Percentiles rank a stretch among this genome's conserved stretches.
phyloP scores from a whole-genome alignment of 129 eudicot species.

The Heracleum sosnowskyi region DNA sequence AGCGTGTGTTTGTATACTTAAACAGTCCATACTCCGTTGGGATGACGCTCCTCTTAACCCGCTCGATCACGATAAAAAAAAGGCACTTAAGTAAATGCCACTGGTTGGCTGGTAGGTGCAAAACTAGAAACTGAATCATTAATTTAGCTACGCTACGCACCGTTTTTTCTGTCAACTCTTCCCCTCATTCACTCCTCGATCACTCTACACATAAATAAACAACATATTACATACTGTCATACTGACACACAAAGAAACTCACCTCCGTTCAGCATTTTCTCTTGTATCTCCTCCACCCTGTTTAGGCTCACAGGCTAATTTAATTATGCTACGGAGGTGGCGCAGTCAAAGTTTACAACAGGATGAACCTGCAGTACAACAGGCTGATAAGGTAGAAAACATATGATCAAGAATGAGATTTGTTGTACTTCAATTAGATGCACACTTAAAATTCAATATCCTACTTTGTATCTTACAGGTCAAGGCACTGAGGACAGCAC shows the following conservation, averaged over 20 bases:
- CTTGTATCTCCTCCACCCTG: neutral
- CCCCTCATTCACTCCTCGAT: too few relatives aligned
- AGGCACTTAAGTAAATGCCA: neutral
- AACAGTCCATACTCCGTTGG: neutral
- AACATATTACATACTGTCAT: too few relatives aligned
- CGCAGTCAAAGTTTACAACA: neutral
- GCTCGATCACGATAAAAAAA: neutral
- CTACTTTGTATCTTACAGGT: conserved; percentile 28
- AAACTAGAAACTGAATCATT: neutral
- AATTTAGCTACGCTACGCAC: neutral
- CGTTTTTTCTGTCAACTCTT: neutral
- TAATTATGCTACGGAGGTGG: neutral
- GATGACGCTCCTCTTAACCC: neutral
- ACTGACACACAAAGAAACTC: neutral
- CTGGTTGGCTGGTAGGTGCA: neutral
- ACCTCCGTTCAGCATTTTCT: neutral
- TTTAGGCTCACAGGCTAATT: neutral
- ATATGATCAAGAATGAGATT: neutral
- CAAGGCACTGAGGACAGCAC: conserved; percentile 52
- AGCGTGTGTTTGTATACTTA: too few relatives aligned
- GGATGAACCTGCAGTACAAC: neutral
- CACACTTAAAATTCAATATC: neutral
- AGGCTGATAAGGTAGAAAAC: neutral
- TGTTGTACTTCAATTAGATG: neutral
- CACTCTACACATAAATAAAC: neutral